Evolutionary conservation across 306 rosid species (phyloP), one percentile per base, ranked within the genome.

Genomic region (Fagus sylvatica): DNA sequence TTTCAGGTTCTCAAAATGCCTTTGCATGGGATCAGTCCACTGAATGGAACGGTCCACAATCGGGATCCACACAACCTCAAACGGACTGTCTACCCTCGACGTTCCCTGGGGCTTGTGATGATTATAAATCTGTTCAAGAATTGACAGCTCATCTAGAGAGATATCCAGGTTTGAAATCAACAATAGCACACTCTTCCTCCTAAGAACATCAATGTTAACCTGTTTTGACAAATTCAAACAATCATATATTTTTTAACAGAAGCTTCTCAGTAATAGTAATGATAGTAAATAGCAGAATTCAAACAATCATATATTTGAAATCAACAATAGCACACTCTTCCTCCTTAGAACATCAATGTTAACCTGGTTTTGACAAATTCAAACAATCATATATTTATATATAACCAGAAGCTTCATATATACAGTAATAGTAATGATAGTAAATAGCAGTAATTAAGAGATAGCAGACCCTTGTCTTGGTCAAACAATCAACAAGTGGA

Each of bases 21-120:
- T 85, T 61, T 85, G 84, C 68, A 69, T 71, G 69, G 54, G 13
- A 1, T 84, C 86, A 17, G 68, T 74, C 86, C 83, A 76, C 73
- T 84, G 80, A 22, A 22, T 22, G 28, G 28, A 22, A 22, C 28
- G 28, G 42, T 90, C 89, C 53, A 86, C 82, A n/a, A 88, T 34
- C 12, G 94, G 94, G 34, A 90, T 64, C 89, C 94, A 88, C 37
- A 88, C 87, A 22, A 90, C 22, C 62, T 90, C 90, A 59, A 78
- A 90, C 33, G 75, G 65, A 11, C 33, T 15, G 2, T 36, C 90
- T 12, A 43, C 48, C 62, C 72, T 81, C 13, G 80, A 32, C 28
- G 28, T 22, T 22, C 77, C 55, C 0, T 88, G 89, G 9, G 36
- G 73, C 84, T 85, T 82, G 0, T 91, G 84, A 28, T 88, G 90